A percentile compares a stretch with the other conserved stretches of the same genome.
phyloP scores from a whole-genome alignment of 768 basidiomycete species.

The Austroboletus eburneus region DNA sequence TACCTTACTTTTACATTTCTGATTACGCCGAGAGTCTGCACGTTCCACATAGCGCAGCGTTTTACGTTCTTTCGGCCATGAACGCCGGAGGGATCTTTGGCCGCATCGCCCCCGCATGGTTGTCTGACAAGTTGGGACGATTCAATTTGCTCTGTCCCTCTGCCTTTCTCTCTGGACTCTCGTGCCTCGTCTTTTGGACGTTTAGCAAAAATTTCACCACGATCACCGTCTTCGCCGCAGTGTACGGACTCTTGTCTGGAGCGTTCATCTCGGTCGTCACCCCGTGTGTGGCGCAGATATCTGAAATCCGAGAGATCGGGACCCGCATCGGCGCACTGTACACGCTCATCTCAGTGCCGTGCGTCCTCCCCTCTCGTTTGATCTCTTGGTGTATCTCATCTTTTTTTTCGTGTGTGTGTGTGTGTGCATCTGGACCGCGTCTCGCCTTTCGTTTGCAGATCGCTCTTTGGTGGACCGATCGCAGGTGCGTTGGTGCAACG shows the following conservation, averaged over 20 bases:
- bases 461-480: constrained; percentile 59
- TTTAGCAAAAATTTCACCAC: constrained; percentile 37
- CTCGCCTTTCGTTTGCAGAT: constrained; percentile 32
- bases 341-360: constrained; percentile 65
- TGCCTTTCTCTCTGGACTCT: constrained; percentile 59
- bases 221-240: constrained; percentile 48
- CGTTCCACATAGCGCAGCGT: constrained; percentile 38
- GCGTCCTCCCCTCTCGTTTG: constrained; percentile 32
- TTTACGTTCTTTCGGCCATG: constrained; percentile 60
- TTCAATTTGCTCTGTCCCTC: constrained; percentile 65
- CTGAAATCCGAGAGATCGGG: constrained; percentile 54
- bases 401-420: too few relatives aligned
- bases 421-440: neutral
- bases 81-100: constrained; percentile 67
- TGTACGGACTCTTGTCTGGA: constrained; percentile 64
- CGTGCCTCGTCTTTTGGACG: constrained; percentile 56
- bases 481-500: constrained; percentile 54
- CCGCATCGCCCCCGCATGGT: constrained; percentile 56
- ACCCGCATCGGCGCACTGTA: constrained; percentile 62
- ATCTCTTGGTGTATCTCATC: neutral
- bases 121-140: constrained; percentile 62
- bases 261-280: constrained; percentile 65
- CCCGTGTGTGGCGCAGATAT: constrained; percentile 66
- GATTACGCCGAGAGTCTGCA: constrained; percentile 46
- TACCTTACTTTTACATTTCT: constrained; percentile 68